Evolutionary conservation across 2,329 filamentous ascomycete genomes (phyloP).

Genomic region (Alternaria rosae): DNA sequence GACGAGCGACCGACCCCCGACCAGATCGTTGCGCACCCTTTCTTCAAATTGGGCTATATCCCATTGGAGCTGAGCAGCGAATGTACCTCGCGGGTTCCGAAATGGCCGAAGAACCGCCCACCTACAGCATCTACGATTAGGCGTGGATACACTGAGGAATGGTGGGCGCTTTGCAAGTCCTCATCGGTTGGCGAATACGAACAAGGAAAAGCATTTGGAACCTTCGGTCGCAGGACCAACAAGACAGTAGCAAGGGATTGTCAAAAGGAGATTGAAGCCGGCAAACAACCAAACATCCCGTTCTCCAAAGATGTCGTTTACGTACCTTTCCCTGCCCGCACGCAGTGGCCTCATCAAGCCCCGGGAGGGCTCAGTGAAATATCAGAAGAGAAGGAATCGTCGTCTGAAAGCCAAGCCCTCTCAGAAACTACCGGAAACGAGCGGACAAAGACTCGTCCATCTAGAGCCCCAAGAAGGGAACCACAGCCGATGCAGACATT

Average conservation of each 20-base stretch:
- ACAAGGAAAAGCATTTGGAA: conserved; percentile 55
- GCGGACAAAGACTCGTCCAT: conserved; percentile 36
- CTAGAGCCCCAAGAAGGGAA: conserved; percentile 32
- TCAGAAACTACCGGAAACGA: conserved; percentile 58
- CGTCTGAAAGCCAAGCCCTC: conserved; percentile 49
- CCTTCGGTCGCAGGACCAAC: conserved; percentile 56
- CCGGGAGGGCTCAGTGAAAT: conserved; percentile 49
- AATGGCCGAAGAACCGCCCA: conserved; percentile 55
- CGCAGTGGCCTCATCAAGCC: conserved; percentile 46
- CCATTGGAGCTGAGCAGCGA: conserved; percentile 61
- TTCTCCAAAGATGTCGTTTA: conserved; percentile 59
- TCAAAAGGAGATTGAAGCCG: conserved; percentile 57
- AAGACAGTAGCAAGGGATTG: conserved; percentile 60
- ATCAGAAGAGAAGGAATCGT: conserved; percentile 50
- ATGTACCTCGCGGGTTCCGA: conserved; percentile 56
- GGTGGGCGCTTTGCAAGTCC: conserved; percentile 59
- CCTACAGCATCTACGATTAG: conserved; percentile 54
- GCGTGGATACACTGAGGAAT: conserved; percentile 60
- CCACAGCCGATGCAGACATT: conserved; percentile 37
- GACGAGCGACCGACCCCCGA: conserved; percentile 78
- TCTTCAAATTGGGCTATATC: conserved; percentile 80
- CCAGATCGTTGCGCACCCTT: conserved; percentile 78
- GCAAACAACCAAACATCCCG: conserved; percentile 58
- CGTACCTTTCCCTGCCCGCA: conserved; percentile 53
- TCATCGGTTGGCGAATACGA: conserved; percentile 60